Base-by-base conservation (phyloP, 1,284 basidiomycete species). In the Cryptococcus wingfieldii region DNA sequence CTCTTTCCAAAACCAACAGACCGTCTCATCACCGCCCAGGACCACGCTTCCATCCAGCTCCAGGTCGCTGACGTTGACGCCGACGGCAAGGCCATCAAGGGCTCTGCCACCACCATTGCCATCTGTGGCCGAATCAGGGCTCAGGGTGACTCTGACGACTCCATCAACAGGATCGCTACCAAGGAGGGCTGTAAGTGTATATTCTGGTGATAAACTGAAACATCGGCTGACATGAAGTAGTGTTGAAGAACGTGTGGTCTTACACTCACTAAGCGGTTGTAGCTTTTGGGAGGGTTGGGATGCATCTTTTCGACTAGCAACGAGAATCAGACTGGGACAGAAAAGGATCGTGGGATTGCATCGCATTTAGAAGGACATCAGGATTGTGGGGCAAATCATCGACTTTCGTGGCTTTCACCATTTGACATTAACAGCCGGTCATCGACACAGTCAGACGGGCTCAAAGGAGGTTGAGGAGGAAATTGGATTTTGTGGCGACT, bases 31-130 rank as follows among this genome's bases (percentile, higher is more conserved):
- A 71, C 90, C 70, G 90, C 95, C 74, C 98, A 98, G 83, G 95
- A 99, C 81, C 92, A 98, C 79, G 93, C 95, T 47, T 97, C 94
- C 47, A 91, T 98, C 72, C 95, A 99, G 79, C 88, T 99, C 78
- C 88, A 86, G 79, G 83, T 99, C 69, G 89, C 84, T 64, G 95
- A 98, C 75, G 95, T 99, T 72, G 94, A 98, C 77, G 85, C 88
- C 67, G 86, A 89, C 65, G 95, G 96, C 76, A 87, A 86, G 76
- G 90, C 92, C 59, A 82, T 94, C 73, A 80, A 80, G 75, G 92
- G 91, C 63, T 69, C 77, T 63, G 87, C 87, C 67, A 93, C 90
- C 66, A 89, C 90, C 64, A 96, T 97, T 76, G 94, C 94, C 55
- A 86, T 99, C 64, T 92, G 86, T 76, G 96, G 95, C 57, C 86